Conservation (phyloP, 1,284 basidiomycete species). For the Ustilago xerochloae region DNA sequence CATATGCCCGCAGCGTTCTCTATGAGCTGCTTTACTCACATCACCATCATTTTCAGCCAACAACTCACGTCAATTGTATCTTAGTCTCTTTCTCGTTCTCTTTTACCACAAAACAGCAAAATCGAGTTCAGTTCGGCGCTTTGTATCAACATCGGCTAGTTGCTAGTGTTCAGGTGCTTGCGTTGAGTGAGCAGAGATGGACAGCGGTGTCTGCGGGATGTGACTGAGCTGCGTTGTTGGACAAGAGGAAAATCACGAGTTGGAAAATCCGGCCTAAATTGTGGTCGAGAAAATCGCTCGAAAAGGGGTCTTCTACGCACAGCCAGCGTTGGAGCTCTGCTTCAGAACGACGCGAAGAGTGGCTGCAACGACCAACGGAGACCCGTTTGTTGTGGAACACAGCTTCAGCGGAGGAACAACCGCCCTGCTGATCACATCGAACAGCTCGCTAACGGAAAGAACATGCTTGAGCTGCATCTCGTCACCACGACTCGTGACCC, state of each 20-base stretch:
- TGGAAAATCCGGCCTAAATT: neutral
- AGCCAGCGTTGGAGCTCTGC: too few relatives aligned
- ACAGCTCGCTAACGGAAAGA: neutral
- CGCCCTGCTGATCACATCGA: too few relatives aligned
- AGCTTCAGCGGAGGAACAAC: too few relatives aligned
- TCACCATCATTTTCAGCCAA: neutral
- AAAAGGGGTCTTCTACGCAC: too few relatives aligned
- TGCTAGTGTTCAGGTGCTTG: too few relatives aligned
- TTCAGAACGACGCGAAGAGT: too few relatives aligned
- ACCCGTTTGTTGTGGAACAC: too few relatives aligned
- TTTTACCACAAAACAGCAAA: constrained; percentile 4
- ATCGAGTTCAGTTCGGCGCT: neutral
- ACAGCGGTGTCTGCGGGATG: too few relatives aligned
- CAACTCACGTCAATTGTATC: constrained; percentile 13
- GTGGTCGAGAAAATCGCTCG: neutral
- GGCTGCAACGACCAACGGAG: too few relatives aligned
- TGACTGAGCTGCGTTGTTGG: too few relatives aligned
- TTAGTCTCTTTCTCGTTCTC: constrained; percentile 1
- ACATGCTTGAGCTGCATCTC: neutral
- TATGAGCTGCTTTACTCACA: neutral
- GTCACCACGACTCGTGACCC: neutral
- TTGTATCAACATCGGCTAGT: neutral
- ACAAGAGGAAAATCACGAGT: neutral
- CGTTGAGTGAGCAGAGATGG: too few relatives aligned
- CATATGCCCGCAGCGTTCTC: neutral